These are phyloP conservation scores for Aurantiochytrium sp. DNA, from an alignment of 108 stramenopile genomes.

Conservation along the genomic window DNA sequence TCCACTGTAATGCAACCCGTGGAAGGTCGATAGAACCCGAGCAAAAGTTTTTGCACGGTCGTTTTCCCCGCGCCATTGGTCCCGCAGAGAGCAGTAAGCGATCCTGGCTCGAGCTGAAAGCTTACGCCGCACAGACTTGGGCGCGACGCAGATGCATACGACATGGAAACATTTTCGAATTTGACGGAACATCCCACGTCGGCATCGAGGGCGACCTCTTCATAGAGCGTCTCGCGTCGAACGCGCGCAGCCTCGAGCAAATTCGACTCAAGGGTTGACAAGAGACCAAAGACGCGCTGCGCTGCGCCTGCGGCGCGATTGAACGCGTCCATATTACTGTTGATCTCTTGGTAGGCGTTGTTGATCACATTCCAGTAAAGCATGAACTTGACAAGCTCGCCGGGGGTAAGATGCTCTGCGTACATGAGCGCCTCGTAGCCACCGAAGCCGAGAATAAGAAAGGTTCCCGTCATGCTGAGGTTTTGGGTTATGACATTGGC, in stretches of 20 bases:
- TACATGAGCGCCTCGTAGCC: neutral
- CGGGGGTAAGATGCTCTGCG: neutral
- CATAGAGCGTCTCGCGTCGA: neutral
- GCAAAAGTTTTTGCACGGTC: slow-evolving; percentile 68
- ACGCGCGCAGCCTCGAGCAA: neutral
- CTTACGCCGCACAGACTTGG: slow-evolving; percentile 53
- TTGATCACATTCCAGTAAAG: neutral
- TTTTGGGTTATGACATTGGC: neutral
- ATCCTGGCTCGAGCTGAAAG: slow-evolving; percentile 59
- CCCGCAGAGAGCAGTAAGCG: slow-evolving; percentile 79
- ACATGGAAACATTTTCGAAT: slow-evolving; percentile 20
- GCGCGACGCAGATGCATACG: slow-evolving; percentile 31
- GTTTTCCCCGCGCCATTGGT: slow-evolving; percentile 82
- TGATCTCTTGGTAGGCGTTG: neutral
- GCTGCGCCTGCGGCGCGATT: neutral
- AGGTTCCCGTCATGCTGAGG: neutral
- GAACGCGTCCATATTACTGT: neutral
- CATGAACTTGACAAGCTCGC: neutral
- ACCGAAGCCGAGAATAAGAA: neutral
- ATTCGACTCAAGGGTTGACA: neutral
- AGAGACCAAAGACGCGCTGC: neutral
- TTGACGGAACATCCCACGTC: neutral
- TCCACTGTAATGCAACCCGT: slow-evolving; percentile 48
- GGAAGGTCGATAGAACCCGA: slow-evolving; percentile 71
- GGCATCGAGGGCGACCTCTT: neutral